Base-by-base conservation (phyloP, 768 basidiomycete genomes). In the Russula dissimulans region DNA sequence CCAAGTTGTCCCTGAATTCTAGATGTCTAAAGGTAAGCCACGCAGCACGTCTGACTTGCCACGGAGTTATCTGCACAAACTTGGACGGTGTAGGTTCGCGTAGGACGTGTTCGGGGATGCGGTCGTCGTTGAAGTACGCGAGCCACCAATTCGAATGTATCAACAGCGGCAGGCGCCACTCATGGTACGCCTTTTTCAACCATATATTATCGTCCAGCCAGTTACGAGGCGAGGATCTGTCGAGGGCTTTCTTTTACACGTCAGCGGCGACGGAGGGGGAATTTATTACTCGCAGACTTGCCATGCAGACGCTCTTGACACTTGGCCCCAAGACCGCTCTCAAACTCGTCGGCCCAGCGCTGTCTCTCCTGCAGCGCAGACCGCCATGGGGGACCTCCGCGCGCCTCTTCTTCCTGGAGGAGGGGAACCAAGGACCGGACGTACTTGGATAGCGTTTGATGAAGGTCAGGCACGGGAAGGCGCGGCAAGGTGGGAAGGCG, bases 71-170 rank as follows among this genome's bases (percentile, higher is more conserved):
- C 42, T 73, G 73, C n/a, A 68, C 71, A 36, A 7, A 26, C 12
- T 57, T 10, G 14, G 56, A 53, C 9, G 67, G 66, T 14, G 39
- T 45, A 56, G 65, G 66, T 7, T 68, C 65, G 0, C 57, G 65
- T 36, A 72, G 57, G 6, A 74, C 70, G 2, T 67, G 49, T 7
- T 69, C 71, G 8, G 86, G 92, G 45, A 89, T 78, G 18, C 68
- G 74, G 3, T 78, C 68, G 71, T 97, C 93, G 62, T 95, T 85
- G 45, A 79, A 75, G 69, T 94, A 89, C 3, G 91, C 78, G 26
- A 97, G 76, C 95, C 95, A 97, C 94, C 94, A 97, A 69, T 97
- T 97, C 3, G 93, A 95, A 71, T 97, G 87, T 65, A 98, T 74
- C 57, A 89, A 77, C 11, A 98, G 75, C 0, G 95, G 93, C 0